phyloP scores from a whole-genome alignment of 208 protist genomes.

The Wallacemonas sp. region DNA sequence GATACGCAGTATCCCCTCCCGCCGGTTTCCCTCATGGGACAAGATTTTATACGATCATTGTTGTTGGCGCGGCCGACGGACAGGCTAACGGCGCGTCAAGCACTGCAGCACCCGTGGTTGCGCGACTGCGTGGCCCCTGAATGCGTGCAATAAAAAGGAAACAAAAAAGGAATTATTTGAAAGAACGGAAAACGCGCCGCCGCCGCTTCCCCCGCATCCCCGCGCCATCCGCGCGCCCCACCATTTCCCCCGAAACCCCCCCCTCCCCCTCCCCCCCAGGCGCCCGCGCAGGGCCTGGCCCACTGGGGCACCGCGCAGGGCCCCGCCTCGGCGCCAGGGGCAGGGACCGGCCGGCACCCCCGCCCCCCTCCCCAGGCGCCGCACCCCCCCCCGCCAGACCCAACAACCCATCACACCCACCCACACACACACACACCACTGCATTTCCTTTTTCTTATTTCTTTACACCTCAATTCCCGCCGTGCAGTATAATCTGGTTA shows the following conservation, averaged over 20 bases:
- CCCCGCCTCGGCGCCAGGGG: too few relatives aligned
- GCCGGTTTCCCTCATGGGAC: constrained; percentile 28
- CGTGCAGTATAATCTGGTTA: background rate
- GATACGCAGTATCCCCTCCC: constrained; percentile 17
- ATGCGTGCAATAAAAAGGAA: background rate
- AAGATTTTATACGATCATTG: constrained; percentile 26
- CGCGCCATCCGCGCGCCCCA: background rate
- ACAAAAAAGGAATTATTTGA: constrained; percentile 3
- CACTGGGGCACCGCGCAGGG: too few relatives aligned
- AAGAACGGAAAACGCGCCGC: constrained; percentile 11
- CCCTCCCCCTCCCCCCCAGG: background rate
- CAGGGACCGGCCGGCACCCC: too few relatives aligned
- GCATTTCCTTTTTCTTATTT: constrained; percentile 2
- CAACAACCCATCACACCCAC: background rate
- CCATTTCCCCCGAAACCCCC: background rate
- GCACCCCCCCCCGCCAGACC: background rate
- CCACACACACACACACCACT: background rate
- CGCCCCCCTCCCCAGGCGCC: background rate
- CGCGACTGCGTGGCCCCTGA: constrained; percentile 22
- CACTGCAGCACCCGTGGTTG: constrained; percentile 26
- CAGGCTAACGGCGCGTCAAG: constrained; percentile 11
- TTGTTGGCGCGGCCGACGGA: constrained; percentile 8
- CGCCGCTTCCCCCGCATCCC: too few relatives aligned
- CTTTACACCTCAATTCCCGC: background rate
- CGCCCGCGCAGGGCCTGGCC: too few relatives aligned